Percentiles rank a stretch among this genome's conserved stretches.
phyloP scores from a whole-genome alignment of 2,329 filamentous ascomycete species.

The Xylaria sp. region DNA sequence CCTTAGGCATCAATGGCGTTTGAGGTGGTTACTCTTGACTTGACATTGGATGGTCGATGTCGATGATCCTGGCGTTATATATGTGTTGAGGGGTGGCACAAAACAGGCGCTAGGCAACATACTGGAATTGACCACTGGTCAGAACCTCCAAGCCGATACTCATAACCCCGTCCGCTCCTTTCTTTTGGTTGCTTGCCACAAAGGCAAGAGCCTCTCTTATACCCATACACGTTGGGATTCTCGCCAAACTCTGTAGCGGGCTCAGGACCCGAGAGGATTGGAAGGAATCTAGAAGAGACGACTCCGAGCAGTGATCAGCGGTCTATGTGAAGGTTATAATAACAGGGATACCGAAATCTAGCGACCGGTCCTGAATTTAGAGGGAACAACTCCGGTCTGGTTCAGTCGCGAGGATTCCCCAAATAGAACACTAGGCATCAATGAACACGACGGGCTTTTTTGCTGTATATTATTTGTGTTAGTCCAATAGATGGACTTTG shows the following conservation, averaged over 20 bases:
- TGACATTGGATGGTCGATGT: constrained; percentile 49
- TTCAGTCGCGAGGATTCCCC: constrained; percentile 42
- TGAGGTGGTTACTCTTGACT: constrained; percentile 48
- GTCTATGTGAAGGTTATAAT: constrained; percentile 47
- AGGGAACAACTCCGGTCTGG: constrained; percentile 42
- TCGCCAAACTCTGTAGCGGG: constrained; percentile 44
- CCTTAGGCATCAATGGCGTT: constrained; percentile 52
- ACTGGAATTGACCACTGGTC: constrained; percentile 41
- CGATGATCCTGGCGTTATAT: constrained; percentile 51
- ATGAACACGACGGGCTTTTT: constrained; percentile 44
- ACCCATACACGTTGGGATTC: constrained; percentile 41
- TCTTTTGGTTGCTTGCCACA: constrained; percentile 33
- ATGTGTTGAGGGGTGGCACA: constrained; percentile 48
- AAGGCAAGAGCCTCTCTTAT: constrained; percentile 36
- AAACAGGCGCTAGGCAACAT: constrained; percentile 41
- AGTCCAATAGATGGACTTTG: constrained; percentile 47
- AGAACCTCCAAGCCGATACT: constrained; percentile 39
- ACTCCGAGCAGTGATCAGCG: constrained; percentile 37
- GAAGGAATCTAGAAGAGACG: constrained; percentile 31
- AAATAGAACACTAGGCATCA: constrained; percentile 45
- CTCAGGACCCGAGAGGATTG: constrained; percentile 37
- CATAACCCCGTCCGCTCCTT: constrained; percentile 49
- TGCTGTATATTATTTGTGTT: constrained; percentile 53
- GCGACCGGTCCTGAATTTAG: constrained; percentile 35
- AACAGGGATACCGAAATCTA: constrained; percentile 40